Conservation (phyloP, 176 grass and related monocot genomes). For the Rhynchospora pubera region DNA sequence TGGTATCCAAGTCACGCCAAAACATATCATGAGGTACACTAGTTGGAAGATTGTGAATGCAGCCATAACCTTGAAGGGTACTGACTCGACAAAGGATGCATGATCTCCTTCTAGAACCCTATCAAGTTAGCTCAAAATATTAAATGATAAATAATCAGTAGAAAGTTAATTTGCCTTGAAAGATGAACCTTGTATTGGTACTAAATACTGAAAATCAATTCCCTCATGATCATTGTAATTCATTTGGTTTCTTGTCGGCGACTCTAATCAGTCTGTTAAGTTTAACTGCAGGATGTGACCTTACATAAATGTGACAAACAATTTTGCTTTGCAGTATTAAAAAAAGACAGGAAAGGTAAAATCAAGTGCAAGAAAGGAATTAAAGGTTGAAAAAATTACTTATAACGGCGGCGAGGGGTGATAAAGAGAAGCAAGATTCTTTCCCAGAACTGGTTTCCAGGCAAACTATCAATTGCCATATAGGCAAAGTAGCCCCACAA, state of each 20-base stretch:
- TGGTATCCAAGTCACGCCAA: slow-evolving; percentile 92
- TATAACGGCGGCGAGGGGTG: slow-evolving; percentile 50
- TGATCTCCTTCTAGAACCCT: slow-evolving; percentile 86
- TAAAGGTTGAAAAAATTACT: slow-evolving; percentile 37
- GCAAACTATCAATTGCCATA: slow-evolving; percentile 89
- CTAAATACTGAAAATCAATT: background rate
- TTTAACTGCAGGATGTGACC: background rate
- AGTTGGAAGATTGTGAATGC: slow-evolving; percentile 80
- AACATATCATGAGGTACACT: slow-evolving; percentile 70
- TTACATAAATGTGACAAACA: background rate
- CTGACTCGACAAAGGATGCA: slow-evolving; percentile 75
- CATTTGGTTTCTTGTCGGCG: background rate
- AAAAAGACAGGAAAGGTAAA: background rate
- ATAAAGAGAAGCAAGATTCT: slow-evolving; percentile 68
- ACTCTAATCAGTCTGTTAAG: background rate
- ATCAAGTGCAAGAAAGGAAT: background rate
- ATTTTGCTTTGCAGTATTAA: background rate
- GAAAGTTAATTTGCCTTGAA: background rate
- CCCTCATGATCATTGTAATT: background rate
- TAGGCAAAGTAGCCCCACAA: slow-evolving; percentile 99
- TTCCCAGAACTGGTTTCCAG: slow-evolving; percentile 97
- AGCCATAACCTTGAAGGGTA: slow-evolving; percentile 39
- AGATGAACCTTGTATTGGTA: background rate
- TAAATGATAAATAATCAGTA: background rate
- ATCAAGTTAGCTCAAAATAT: slow-evolving; percentile 16